Evolutionary conservation across 495 filamentous ascomycete genomes (phyloP).

Genomic region (Parathielavia appendiculata): DNA sequence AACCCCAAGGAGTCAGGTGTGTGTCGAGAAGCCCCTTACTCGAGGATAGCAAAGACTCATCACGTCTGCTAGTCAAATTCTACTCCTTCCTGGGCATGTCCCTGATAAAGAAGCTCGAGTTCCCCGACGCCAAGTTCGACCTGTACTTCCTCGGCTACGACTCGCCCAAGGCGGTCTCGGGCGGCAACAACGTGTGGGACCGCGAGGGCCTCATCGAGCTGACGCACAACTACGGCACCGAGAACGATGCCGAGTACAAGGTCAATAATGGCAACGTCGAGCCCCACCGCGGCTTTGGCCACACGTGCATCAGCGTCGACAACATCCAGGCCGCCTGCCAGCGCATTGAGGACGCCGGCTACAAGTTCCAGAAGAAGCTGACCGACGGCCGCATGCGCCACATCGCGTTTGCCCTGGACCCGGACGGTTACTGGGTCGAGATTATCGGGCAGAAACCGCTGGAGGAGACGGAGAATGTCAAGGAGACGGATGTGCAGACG

Average conservation of each 20-base stretch:
- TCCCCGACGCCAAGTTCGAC: slow-evolving; percentile 77
- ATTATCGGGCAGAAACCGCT: slow-evolving; percentile 49
- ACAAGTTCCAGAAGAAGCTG: slow-evolving; percentile 90
- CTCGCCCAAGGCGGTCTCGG: slow-evolving; percentile 53
- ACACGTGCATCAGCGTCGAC: slow-evolving; percentile 82
- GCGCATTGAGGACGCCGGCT: slow-evolving; percentile 81
- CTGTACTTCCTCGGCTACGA: slow-evolving; percentile 83
- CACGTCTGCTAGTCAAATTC: slow-evolving; percentile 63
- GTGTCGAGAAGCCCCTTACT: slow-evolving; percentile 5
- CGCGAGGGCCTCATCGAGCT: slow-evolving; percentile 88
- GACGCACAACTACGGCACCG: slow-evolving; percentile 96
- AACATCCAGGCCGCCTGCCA: slow-evolving; percentile 86
- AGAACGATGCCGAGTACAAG: slow-evolving; percentile 75
- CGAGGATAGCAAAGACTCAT: not conserved
- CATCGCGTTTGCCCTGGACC: slow-evolving; percentile 90
- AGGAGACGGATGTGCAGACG: slow-evolving; percentile 37
- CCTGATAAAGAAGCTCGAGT: slow-evolving; percentile 68
- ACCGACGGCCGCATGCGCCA: slow-evolving; percentile 80
- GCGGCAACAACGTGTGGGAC: slow-evolving; percentile 64
- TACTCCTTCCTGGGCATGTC: slow-evolving; percentile 91
- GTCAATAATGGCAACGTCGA: slow-evolving; percentile 86
- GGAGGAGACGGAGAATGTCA: slow-evolving; percentile 36
- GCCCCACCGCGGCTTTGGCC: slow-evolving; percentile 82
- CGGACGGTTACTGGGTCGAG: slow-evolving; percentile 90
- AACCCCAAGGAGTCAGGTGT: slow-evolving; percentile 77